Percentiles rank a stretch among this genome's conserved stretches.
Evolutionary conservation across 192 early-diverging fungal genomes (phyloP).

Genomic region (Backusella luteola): DNA sequence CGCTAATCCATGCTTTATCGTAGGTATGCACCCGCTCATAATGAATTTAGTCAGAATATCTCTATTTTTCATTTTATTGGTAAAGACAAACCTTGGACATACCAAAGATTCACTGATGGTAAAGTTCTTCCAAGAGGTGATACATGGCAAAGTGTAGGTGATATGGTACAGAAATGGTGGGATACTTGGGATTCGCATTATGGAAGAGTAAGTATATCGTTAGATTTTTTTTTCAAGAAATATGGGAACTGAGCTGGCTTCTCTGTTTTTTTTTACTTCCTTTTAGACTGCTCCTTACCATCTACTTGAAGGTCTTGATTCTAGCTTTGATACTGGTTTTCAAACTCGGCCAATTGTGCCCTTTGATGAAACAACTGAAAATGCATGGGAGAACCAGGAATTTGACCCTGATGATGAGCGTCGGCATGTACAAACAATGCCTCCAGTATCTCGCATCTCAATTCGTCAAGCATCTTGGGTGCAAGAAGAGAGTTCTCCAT

Average conservation of each 20-base stretch:
- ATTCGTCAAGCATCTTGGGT: slow-evolving; percentile 11
- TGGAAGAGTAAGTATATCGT: slow-evolving; percentile 23
- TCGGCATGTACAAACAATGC: slow-evolving; percentile 17
- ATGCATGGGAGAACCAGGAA: slow-evolving; percentile 30
- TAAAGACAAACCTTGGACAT: slow-evolving; percentile 85
- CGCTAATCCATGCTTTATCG: not conserved
- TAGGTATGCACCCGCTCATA: slow-evolving; percentile 77
- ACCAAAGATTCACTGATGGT: slow-evolving; percentile 63
- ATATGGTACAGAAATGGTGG: slow-evolving; percentile 74
- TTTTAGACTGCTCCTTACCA: slow-evolving; percentile 12
- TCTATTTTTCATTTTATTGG: slow-evolving; percentile 92
- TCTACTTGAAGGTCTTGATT: not conserved
- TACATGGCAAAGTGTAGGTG: slow-evolving; percentile 49
- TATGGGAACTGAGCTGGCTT: not conserved
- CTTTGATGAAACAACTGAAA: slow-evolving; percentile 14
- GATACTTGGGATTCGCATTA: slow-evolving; percentile 60
- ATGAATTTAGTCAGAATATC: slow-evolving; percentile 67
- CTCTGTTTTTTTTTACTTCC: not conserved
- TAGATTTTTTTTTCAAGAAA: not conserved
- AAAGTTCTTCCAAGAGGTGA: slow-evolving; percentile 47
- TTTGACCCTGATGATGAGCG: slow-evolving; percentile 5
- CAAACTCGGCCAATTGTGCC: slow-evolving; percentile 9
- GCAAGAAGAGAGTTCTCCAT: not conserved
- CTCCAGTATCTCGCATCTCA: slow-evolving; percentile 20
- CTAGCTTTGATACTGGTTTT: not conserved